A percentile compares a stretch with the other conserved stretches of the same genome.
These are phyloP conservation scores for Boletus bicolor DNA, from an alignment of 768 basidiomycete species.

Conservation along the genomic window DNA sequence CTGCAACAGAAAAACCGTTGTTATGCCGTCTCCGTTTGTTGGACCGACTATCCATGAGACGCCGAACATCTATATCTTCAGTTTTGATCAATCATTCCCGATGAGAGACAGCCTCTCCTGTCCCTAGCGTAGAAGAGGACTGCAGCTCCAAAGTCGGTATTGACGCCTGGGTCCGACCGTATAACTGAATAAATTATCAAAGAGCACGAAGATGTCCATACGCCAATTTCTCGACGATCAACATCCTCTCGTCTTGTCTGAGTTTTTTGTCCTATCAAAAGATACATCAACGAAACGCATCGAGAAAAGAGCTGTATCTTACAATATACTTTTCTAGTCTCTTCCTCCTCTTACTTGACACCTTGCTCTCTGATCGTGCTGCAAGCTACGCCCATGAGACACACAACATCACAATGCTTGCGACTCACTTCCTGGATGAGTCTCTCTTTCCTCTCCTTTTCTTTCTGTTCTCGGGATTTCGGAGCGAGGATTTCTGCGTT, in stretches of 20 bases:
- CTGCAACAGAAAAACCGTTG: constrained; percentile 20
- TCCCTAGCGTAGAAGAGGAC: constrained; percentile 81
- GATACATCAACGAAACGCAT: neutral
- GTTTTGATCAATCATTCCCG: constrained; percentile 53
- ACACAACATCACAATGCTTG: neutral
- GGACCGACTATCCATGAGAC: constrained; percentile 45
- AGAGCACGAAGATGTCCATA: constrained; percentile 35
- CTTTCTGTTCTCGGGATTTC: constrained; percentile 61
- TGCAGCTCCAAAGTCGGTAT: constrained; percentile 60
- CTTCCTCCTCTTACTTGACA: constrained; percentile 84
- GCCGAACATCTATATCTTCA: constrained; percentile 59
- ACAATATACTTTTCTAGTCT: constrained; percentile 92
- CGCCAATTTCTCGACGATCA: constrained; percentile 80
- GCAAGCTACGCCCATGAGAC: constrained; percentile 21
- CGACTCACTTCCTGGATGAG: constrained; percentile 57
- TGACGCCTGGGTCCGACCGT: constrained; percentile 74
- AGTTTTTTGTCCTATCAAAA: constrained; percentile 77
- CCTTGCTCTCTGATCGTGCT: constrained; percentile 61
- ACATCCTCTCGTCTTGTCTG: constrained; percentile 80
- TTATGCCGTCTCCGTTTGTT: constrained; percentile 49
- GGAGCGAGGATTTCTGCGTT: constrained; percentile 58
- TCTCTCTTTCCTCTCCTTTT: constrained; percentile 55
- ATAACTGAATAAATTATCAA: constrained; percentile 14
- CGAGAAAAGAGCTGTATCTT: constrained; percentile 24
- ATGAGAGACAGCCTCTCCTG: constrained; percentile 60